Evolutionary conservation across 139 green algal species (phyloP), one percentile per base, ranked within the genome.

Genomic region (Nannochloris sp.): DNA sequence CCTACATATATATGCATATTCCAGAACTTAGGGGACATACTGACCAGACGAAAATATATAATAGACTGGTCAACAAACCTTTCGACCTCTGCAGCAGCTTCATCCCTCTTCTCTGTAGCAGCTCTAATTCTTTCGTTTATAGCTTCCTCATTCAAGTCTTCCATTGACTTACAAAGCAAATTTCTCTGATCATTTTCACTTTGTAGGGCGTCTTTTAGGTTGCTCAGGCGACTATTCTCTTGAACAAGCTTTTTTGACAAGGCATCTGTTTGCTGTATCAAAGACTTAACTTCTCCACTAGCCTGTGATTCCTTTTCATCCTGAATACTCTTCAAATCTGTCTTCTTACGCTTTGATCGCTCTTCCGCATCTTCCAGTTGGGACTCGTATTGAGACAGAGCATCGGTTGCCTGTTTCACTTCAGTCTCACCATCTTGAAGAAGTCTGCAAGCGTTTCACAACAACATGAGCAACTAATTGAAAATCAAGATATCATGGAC

Each of bases 191-290:
- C 75, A 53, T 72, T 60, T 66, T 94, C 85, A 19, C 43, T 43
- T 3, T 79, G 68, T 23, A 90, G 62, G 9, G 36, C 62, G 31
- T 89, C 84, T 60, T 79, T 64, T 44, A 81, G 75, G 61, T 88
- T 83, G 57, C 81, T 87, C 49, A 70, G 73, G 19, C 34, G 68
- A 11, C 76, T 83, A 9, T 66, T 89, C 48, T 82, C 79, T 59
- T 81, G 78, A 9, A 86, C 83, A 66, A 93, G 57, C 61, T 81
- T 58, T 48, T 89, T 93, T 64, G 69, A 74, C 5, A 91, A 65
- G 19, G 77, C 58, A 37, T 88, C 85, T 29, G 75, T 75, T 34
- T 69, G 12, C 11, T 59, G 60, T 24, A 48, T 31, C 49, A 92
- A 72, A 37, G 68, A 66, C 64, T 81, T 77, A 44, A 86, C 64